A percentile compares a stretch with the other conserved stretches of the same genome.
phyloP scores from a whole-genome alignment of 805 yeast genomes.

The Middelhovenomyces tepae region DNA sequence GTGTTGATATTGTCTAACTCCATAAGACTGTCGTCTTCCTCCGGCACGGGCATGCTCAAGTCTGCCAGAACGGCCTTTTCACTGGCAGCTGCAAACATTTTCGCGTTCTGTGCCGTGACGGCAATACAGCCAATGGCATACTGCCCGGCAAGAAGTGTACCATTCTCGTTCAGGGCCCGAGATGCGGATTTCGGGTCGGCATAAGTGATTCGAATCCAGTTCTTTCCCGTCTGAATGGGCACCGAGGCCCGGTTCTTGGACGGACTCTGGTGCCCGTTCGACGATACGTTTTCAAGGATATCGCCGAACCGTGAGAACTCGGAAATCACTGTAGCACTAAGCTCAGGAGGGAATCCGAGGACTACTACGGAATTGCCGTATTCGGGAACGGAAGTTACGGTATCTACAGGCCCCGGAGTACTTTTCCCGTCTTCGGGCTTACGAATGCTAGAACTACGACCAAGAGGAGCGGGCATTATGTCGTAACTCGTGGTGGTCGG shows the following conservation, averaged over 20 bases:
- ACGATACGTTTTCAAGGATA: slow-evolving; percentile 65
- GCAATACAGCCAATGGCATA: slow-evolving; percentile 59
- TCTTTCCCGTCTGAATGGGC: slow-evolving; percentile 65
- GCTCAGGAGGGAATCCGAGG: slow-evolving; percentile 79
- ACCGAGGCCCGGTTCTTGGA: slow-evolving; percentile 10
- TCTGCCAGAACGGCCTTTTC: slow-evolving; percentile 5
- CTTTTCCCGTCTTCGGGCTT: no score
- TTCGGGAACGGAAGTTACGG: no score
- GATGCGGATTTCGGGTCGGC: slow-evolving; percentile 65
- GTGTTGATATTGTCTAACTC: slow-evolving; percentile 5
- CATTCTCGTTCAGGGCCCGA: slow-evolving; percentile 81
- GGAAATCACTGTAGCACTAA: slow-evolving; percentile 56
- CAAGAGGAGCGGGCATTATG: slow-evolving; percentile 17
- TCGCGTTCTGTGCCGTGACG: slow-evolving; percentile 39
- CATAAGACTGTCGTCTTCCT: slow-evolving; percentile 1
- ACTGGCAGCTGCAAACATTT: slow-evolving; percentile 9
- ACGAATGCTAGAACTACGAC: no score
- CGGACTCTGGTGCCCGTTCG: slow-evolving; percentile 21
- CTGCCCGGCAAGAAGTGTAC: slow-evolving; percentile 57
- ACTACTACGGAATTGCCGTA: slow-evolving; percentile 76
- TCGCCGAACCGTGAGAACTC: slow-evolving; percentile 75
- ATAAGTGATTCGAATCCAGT: slow-evolving; percentile 89
- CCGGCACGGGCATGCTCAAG: slow-evolving; percentile 4
- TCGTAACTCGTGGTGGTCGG: slow-evolving; percentile 13
- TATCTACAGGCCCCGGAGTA: no score